These are phyloP conservation scores for Collybia mongolica DNA, from an alignment of 768 basidiomycete genomes.

Conservation along the genomic window DNA sequence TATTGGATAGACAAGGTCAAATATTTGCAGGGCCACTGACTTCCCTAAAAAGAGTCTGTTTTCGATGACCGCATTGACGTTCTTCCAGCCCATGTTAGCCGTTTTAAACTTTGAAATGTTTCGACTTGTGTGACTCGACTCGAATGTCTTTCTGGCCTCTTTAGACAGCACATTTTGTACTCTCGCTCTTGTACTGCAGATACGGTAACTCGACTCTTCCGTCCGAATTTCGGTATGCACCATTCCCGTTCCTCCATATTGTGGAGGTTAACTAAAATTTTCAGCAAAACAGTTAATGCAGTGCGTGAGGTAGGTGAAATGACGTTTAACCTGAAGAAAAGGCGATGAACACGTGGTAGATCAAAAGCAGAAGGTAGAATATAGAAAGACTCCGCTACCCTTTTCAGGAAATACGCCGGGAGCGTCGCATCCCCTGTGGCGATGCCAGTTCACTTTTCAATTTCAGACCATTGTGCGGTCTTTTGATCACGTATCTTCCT, in stretches of 20 bases:
- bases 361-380: slow-evolving; percentile 13
- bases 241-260: slow-evolving; percentile 20
- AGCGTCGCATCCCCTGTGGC: slow-evolving; percentile 24
- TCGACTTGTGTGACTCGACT: slow-evolving; percentile 11
- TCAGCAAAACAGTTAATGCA: slow-evolving; percentile 23
- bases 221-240: slow-evolving; percentile 15
- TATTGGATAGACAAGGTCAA: slow-evolving; percentile 14
- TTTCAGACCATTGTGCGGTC: background rate
- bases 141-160: slow-evolving; percentile 11
- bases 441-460: slow-evolving; percentile 14
- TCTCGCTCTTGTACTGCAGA: slow-evolving; percentile 21
- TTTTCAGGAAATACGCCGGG: slow-evolving; percentile 22
- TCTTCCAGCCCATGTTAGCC: slow-evolving; percentile 56
- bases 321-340: slow-evolving; percentile 16
- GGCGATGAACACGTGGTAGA: slow-evolving; percentile 26
- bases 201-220: slow-evolving; percentile 20
- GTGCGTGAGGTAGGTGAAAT: slow-evolving; percentile 26
- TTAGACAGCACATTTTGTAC: slow-evolving; percentile 6
- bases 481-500: slow-evolving; percentile 5
- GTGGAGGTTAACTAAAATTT: slow-evolving; percentile 13
- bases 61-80: slow-evolving; percentile 66
- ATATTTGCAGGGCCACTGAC: slow-evolving; percentile 41
- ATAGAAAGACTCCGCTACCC: slow-evolving; percentile 16
- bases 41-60: slow-evolving; percentile 72
- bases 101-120: slow-evolving; percentile 12